Evolutionary conservation across 495 filamentous ascomycete genomes (phyloP), one percentile per base, ranked within the genome.

Genomic region (Neurospora discreta): DNA sequence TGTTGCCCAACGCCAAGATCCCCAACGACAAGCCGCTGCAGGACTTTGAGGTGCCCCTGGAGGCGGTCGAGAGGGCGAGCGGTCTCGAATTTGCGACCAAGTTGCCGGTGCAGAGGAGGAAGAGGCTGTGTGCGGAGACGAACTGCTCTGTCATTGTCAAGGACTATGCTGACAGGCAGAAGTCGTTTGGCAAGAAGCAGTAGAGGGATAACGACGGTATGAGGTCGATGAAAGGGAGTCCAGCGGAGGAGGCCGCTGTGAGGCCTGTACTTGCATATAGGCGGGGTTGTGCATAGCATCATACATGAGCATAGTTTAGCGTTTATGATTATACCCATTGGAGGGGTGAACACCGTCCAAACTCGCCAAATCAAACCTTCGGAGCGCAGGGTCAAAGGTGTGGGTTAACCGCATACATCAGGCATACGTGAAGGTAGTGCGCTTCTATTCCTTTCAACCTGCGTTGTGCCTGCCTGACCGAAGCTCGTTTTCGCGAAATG

Each of bases 11-110:
- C 79, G 94, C 93, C 16, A 84, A 80, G n/a, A 98, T 99, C 77
- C 82, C 90, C 30, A 98, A 97, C 75, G 87, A 90, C 41, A 97
- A 93, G 82, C 89, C 89, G 33, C 81, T 99, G 75, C 84, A 86
- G 18, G 93, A 97, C 76, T 99, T 98, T 77, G 94, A 97, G 86
- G 96, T 98, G 23, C 94, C 95, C 1, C 76, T 99, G 26, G 94
- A 97, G 84, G 91, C 89, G 20, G 88, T 99, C 38, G 95, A 99
- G 89, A 85, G 93, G 70, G 94, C 95, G 0, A 93, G 90, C 77
- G 95, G 95, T 11, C 80, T 99, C 77, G 93, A 97, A 78, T 99
- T 99, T 84, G 92, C 92, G 11, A 83, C 84, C 15, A 91, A 92
- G 81, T 78, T 99, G 77, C 92, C 94, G 2, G 80, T 80, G 8